Conservation (phyloP, 495 filamentous ascomycete species). For the Penicillium ucsense region DNA sequence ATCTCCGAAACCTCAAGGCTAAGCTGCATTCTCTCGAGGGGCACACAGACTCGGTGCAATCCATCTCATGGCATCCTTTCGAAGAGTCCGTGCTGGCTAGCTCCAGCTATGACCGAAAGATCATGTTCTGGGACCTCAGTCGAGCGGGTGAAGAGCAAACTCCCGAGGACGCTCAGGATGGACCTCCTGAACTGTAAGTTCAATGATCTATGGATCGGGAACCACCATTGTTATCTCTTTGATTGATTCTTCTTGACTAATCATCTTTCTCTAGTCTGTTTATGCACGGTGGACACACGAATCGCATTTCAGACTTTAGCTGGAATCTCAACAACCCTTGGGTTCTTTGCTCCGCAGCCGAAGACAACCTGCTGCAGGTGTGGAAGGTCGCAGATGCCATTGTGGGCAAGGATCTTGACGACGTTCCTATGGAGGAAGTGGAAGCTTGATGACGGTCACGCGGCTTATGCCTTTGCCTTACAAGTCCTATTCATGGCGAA, state of each 20-base stretch:
- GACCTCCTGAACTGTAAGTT: constrained; percentile 85
- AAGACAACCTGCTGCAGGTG: constrained; percentile 93
- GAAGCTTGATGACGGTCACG: constrained; percentile 37
- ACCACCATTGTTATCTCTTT: neutral
- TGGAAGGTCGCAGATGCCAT: constrained; percentile 93
- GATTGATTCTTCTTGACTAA: constrained; percentile 13
- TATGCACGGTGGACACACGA: constrained; percentile 98
- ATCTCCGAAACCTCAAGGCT: constrained; percentile 76
- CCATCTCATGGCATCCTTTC: constrained; percentile 85
- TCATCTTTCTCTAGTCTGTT: constrained; percentile 51
- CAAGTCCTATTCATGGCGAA: neutral
- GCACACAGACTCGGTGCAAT: constrained; percentile 81
- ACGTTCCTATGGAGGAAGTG: constrained; percentile 70
- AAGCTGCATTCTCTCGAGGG: constrained; percentile 80
- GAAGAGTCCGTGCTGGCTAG: constrained; percentile 83
- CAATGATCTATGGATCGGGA: too few species aligned
- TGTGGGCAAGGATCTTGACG: constrained; percentile 69
- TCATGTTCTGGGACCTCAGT: constrained; percentile 94
- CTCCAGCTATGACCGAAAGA: constrained; percentile 80
- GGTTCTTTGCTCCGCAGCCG: constrained; percentile 87
- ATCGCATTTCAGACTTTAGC: constrained; percentile 89
- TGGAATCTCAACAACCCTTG: constrained; percentile 97
- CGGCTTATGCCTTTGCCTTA: neutral
- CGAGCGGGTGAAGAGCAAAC: constrained; percentile 87
- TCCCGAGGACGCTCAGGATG: constrained; percentile 92